Base-by-base conservation (phyloP, 768 basidiomycete genomes). In the Auriculariales sp. region DNA sequence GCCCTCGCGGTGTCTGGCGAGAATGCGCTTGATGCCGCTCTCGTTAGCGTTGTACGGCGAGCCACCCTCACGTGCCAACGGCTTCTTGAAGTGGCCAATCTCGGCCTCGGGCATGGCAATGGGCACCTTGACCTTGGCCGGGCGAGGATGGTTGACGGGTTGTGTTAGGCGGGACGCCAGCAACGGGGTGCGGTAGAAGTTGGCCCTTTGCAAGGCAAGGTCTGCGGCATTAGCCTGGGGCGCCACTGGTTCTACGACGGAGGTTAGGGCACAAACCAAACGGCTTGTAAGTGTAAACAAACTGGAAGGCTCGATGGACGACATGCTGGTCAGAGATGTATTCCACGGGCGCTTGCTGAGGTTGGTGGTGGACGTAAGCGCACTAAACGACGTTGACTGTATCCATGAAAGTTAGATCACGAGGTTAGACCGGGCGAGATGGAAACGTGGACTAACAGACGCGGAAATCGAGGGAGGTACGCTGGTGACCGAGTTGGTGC, bases 121-220 rank as follows among this genome's bases (percentile, higher is more conserved):
- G 34, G 68, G 62, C 11, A 57, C 60, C n/a, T 66, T 67, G 33
- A 53, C 59, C 57, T 68, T 68, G 53, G 67, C 70, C 4, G 77
- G 68, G 54, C 76, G 68, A 65, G 86, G 84, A 65, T 83, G 73
- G 52, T 81, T 78, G 4, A 80, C 77, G 33, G 73, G 64, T 3
- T 64, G 64, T 4, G 67, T 61, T 5, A 71, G 62, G 24, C 71
- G 71, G n/a, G 81, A 78, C 10, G 85, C 83, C 14, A 86, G 56
- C 39, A 88, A 71, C 4, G 85, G 85, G 1, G 82, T 88, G 64
- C 80, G 82, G 68, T 86, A 88, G 28, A 82, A 71, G 54, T 87
- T 83, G 39, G 85, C 66, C 56, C 83, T 79, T 35, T 81, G 78
- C 4, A 88, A 68, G 14, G 79, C 79, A 51, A 72, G 71, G 64